These are phyloP conservation scores for Neurospora sp. DNA, from an alignment of 495 filamentous ascomycete genomes.

Conservation along the genomic window DNA sequence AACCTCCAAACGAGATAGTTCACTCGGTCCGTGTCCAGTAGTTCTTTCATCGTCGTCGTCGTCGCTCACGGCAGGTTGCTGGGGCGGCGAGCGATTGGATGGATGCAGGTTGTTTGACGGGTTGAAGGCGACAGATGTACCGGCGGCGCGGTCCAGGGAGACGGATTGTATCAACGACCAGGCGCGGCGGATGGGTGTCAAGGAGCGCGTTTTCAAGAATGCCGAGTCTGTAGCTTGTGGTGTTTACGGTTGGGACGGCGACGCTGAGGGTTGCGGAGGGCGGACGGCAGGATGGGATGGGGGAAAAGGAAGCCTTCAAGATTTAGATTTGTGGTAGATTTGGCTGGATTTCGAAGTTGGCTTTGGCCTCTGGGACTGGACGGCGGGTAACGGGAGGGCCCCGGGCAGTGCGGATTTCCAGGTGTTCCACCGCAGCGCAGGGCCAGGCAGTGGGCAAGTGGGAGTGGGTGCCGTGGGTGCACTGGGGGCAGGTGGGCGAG, in stretches of 20 bases:
- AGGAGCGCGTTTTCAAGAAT: conserved; percentile 1
- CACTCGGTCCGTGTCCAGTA: conserved; percentile 81
- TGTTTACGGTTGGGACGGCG: neutral
- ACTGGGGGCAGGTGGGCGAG: neutral
- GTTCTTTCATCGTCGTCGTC: conserved; percentile 45
- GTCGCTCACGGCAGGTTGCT: conserved; percentile 11
- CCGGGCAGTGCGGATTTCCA: neutral
- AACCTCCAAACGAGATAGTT: conserved; percentile 99
- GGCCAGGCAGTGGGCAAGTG: neutral
- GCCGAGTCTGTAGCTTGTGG: neutral
- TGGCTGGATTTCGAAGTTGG: neutral
- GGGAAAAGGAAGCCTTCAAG: neutral
- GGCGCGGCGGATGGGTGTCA: conserved; percentile 8
- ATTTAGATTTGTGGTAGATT: neutral
- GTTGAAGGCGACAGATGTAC: neutral
- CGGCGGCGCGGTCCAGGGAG: neutral
- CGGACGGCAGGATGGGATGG: neutral
- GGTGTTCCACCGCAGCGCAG: neutral
- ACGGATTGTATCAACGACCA: neutral
- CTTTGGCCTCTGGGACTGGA: neutral
- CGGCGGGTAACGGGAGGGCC: neutral
- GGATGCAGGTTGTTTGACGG: neutral
- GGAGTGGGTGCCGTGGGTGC: neutral
- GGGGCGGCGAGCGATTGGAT: conserved; percentile 17
- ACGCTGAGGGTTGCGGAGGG: neutral